These are phyloP conservation scores for Mucor velutinosus DNA, from an alignment of 371 early-diverging fungal genomes.

Conservation along the genomic window DNA sequence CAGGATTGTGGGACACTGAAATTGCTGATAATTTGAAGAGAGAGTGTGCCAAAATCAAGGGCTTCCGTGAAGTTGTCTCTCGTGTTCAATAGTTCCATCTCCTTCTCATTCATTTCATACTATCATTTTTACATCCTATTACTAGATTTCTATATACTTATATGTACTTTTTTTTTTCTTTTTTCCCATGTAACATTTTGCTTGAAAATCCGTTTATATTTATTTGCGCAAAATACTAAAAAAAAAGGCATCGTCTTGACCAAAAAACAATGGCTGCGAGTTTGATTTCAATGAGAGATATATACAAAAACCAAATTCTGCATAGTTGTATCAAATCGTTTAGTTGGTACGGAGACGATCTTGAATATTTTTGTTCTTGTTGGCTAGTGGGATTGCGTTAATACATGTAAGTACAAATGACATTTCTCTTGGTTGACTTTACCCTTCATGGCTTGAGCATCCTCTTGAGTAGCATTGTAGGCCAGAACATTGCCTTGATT, in stretches of 20 bases:
- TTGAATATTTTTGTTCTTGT: conserved; percentile 33
- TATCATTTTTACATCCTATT: neutral
- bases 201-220: neutral
- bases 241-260: neutral
- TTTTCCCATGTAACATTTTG: neutral
- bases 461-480: conserved; percentile 72
- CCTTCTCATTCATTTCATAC: neutral
- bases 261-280: too few relatives aligned
- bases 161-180: neutral
- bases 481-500: conserved; percentile 73
- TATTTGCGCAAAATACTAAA: neutral
- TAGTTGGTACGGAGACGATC: conserved; percentile 38
- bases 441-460: conserved; percentile 50
- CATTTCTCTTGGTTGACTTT: neutral
- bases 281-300: neutral
- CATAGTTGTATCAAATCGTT: neutral
- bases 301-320: neutral
- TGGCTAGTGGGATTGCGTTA: conserved; percentile 10
- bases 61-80: conserved; percentile 32
- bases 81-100: conserved; percentile 8
- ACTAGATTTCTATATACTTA: neutral
- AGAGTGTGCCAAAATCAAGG: conserved; percentile 25
- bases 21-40: conserved; percentile 21
- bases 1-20: conserved; percentile 22
- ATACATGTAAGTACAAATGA: neutral